A percentile compares a stretch with the other conserved stretches of the same genome.
Evolutionary conservation across 192 early-diverging fungal genomes (phyloP).

Genomic region (Mortierella hygrophila): DNA sequence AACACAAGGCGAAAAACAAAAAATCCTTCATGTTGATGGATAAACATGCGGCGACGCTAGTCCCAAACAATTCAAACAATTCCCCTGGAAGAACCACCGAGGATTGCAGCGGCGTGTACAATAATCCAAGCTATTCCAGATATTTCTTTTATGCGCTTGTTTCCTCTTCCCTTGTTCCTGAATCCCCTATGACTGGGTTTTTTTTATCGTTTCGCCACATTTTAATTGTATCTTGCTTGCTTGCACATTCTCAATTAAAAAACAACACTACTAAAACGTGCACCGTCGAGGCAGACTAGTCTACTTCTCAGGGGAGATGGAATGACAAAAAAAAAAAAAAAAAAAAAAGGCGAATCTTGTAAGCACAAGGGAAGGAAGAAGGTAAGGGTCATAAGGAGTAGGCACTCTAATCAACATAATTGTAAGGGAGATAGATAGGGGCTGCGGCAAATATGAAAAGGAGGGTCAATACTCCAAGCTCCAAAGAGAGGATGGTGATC

Average conservation of each 20-base stretch:
- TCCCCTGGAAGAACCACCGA: too few species aligned
- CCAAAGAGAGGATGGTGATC: background rate
- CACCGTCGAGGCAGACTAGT: background rate
- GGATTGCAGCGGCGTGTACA: too few species aligned
- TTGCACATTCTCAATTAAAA: background rate
- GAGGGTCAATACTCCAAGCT: background rate
- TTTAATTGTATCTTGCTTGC: background rate
- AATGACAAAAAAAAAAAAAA: background rate
- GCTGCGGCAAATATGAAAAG: background rate
- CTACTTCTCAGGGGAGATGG: background rate
- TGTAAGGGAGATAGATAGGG: background rate
- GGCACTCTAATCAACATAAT: background rate
- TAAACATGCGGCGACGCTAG: too few species aligned
- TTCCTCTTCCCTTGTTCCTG: too few species aligned
- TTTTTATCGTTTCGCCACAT: background rate
- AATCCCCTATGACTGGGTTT: too few species aligned
- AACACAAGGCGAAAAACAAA: too few species aligned
- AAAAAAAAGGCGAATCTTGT: background rate
- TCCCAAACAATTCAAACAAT: too few species aligned
- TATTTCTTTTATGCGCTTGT: too few species aligned
- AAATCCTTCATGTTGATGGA: too few species aligned
- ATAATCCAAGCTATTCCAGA: too few species aligned
- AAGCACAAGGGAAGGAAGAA: background rate
- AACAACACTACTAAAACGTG: background rate
- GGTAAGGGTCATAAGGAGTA: background rate